Conservation (phyloP, 1,284 basidiomycete genomes). For the Laetiporus sulphureus region DNA sequence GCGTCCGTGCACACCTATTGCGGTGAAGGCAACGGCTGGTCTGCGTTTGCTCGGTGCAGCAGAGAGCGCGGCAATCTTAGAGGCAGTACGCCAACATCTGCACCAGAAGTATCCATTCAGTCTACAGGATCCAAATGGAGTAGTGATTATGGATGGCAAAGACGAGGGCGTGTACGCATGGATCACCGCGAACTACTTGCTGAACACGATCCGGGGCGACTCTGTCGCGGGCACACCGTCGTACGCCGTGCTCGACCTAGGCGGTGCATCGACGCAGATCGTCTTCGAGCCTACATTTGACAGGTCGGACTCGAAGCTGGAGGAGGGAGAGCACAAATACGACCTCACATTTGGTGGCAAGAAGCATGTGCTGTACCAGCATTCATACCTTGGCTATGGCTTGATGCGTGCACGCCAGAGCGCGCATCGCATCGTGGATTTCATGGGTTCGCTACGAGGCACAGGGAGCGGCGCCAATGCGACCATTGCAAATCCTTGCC, state of each 20-base stretch:
- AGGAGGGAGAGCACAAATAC: slow-evolving; percentile 93
- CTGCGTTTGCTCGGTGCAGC: slow-evolving; percentile 68
- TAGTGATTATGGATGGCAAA: slow-evolving; percentile 92
- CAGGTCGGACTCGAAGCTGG: slow-evolving; percentile 44
- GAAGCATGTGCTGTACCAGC: slow-evolving; percentile 80
- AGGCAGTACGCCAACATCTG: slow-evolving; percentile 67
- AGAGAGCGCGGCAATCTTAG: slow-evolving; percentile 72
- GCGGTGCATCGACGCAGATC: slow-evolving; percentile 96
- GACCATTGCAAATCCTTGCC: slow-evolving; percentile 70
- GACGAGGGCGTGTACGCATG: slow-evolving; percentile 98
- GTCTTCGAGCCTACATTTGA: slow-evolving; percentile 86
- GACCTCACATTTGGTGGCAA: slow-evolving; percentile 72
- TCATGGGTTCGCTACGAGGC: slow-evolving; percentile 57
- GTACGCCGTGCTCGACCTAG: slow-evolving; percentile 95
- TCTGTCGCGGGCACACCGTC: slow-evolving; percentile 45
- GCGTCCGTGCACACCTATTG: slow-evolving; percentile 78
- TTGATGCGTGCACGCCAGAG: slow-evolving; percentile 85
- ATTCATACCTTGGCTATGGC: slow-evolving; percentile 95
- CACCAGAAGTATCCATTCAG: slow-evolving; percentile 70
- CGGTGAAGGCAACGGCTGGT: slow-evolving; percentile 95
- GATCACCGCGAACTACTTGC: slow-evolving; percentile 96
- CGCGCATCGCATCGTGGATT: slow-evolving; percentile 87
- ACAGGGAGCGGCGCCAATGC: slow-evolving; percentile 30
- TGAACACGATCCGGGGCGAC: slow-evolving; percentile 64
- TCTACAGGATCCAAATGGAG: slow-evolving; percentile 54